phyloP scores from a whole-genome alignment of 2,329 filamentous ascomycete genomes.

The Pseudocercospora fuligena region DNA sequence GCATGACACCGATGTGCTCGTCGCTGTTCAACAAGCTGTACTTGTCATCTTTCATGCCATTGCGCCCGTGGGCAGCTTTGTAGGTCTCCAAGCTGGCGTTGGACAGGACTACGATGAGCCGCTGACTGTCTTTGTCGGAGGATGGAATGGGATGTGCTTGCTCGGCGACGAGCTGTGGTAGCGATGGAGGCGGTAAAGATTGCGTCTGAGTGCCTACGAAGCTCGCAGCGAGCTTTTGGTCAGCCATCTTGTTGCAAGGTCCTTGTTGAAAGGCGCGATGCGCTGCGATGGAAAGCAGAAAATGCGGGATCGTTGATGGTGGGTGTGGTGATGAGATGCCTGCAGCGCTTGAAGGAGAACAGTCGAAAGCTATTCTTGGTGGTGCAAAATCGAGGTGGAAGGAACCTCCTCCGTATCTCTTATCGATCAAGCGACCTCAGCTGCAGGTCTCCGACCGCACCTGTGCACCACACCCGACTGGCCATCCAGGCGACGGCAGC shows the following conservation, averaged over 20 bases:
- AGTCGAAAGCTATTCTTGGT: too few relatives aligned
- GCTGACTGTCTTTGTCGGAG: conserved; percentile 86
- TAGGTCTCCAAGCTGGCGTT: conserved; percentile 98
- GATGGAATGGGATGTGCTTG: conserved; percentile 83
- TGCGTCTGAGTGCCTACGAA: conserved; percentile 65
- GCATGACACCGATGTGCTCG: conserved; percentile 98
- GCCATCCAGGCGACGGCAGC: conserved; percentile 14
- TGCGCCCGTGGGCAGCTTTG: conserved; percentile 70
- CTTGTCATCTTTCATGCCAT: conserved; percentile 75
- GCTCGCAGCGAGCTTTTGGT: conserved; percentile 27
- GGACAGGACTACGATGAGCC: conserved; percentile 92
- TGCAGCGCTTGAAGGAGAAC: not conserved
- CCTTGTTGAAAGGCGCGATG: conserved; percentile 44
- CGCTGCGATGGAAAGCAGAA: conserved; percentile 3
- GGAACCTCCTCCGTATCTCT: not conserved
- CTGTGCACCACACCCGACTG: conserved; percentile 5
- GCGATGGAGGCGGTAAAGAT: conserved; percentile 86
- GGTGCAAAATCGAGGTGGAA: not conserved
- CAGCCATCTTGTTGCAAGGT: conserved; percentile 40
- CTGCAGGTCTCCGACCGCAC: not conserved
- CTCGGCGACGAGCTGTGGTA: conserved; percentile 91
- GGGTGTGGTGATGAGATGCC: not conserved
- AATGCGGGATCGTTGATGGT: not conserved
- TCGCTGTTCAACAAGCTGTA: conserved; percentile 98
- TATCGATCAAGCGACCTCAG: conserved; percentile 9